A percentile compares a stretch with the other conserved stretches of the same genome.
These are phyloP conservation scores for Diplodia scrobiculata DNA, from an alignment of 2,329 filamentous ascomycete species.

Conservation along the genomic window DNA sequence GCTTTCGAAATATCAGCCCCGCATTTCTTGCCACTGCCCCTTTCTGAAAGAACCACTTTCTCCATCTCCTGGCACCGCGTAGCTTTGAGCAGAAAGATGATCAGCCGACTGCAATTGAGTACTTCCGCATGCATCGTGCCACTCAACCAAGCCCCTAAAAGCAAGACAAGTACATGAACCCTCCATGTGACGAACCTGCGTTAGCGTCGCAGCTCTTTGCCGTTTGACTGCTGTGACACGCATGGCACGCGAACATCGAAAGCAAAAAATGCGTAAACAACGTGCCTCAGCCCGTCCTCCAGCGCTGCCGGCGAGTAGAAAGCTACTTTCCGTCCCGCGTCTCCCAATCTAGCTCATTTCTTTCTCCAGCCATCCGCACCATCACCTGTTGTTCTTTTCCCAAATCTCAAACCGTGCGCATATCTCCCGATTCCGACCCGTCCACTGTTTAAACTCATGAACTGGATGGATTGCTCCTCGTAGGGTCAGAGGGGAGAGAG, in stretches of 20 bases:
- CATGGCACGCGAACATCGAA: background rate
- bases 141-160: background rate
- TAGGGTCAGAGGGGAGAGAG: too few species aligned
- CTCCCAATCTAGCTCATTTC: background rate
- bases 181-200: slow-evolving; percentile 9
- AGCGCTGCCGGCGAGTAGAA: too few species aligned
- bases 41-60: too few species aligned
- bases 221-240: background rate
- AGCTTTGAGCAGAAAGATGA: too few species aligned
- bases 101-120: background rate
- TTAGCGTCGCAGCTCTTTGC: background rate
- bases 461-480: too few species aligned
- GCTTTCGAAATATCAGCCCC: too few species aligned
- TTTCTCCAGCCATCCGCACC: background rate
- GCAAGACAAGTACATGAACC: background rate
- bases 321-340: too few species aligned
- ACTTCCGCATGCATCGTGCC: background rate
- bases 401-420: background rate
- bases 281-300: background rate
- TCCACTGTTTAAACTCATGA: too few species aligned
- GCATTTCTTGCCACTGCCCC: background rate
- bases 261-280: background rate
- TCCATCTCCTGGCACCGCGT: too few species aligned
- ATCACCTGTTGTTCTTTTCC: background rate
- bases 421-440: background rate